These are phyloP conservation scores for Dioszegia crocea DNA, from an alignment of 768 basidiomycete species.

Conservation along the genomic window DNA sequence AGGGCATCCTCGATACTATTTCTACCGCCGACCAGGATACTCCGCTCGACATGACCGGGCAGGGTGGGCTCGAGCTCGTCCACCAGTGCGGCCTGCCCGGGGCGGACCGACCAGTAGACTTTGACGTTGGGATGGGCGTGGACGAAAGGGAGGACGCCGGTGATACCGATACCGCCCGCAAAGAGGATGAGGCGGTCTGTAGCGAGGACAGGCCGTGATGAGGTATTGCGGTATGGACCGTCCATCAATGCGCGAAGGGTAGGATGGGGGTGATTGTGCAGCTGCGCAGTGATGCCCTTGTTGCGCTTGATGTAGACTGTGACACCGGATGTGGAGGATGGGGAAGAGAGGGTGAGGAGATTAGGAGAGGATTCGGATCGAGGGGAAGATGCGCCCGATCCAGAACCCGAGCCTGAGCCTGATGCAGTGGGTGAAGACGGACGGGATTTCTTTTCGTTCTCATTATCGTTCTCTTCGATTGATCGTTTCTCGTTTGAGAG, in stretches of 20 bases:
- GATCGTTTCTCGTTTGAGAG: background rate
- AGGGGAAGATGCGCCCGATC: too few species aligned
- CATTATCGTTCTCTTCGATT: background rate
- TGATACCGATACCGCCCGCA: conserved; percentile 8
- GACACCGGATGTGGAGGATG: background rate
- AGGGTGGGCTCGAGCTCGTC: background rate
- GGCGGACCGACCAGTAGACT: conserved; percentile 6
- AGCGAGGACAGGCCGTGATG: background rate
- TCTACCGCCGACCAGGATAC: background rate
- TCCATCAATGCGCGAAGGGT: background rate
- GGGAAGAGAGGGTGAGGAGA: background rate
- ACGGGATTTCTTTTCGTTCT: background rate
- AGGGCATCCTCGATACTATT: background rate
- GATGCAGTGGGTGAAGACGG: background rate
- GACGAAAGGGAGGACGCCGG: conserved; percentile 8
- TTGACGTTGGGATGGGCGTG: conserved; percentile 10
- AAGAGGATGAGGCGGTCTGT: conserved; percentile 10
- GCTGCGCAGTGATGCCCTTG: background rate
- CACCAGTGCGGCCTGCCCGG: background rate
- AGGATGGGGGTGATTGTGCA: background rate
- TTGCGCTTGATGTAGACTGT: conserved; percentile 1
- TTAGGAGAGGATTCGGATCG: background rate
- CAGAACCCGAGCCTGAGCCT: background rate
- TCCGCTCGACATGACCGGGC: conserved; percentile 7
- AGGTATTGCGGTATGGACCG: conserved; percentile 10